Base-by-base conservation (phyloP, 2,329 filamentous ascomycete species). In the Chalaropsis ovoidea region DNA sequence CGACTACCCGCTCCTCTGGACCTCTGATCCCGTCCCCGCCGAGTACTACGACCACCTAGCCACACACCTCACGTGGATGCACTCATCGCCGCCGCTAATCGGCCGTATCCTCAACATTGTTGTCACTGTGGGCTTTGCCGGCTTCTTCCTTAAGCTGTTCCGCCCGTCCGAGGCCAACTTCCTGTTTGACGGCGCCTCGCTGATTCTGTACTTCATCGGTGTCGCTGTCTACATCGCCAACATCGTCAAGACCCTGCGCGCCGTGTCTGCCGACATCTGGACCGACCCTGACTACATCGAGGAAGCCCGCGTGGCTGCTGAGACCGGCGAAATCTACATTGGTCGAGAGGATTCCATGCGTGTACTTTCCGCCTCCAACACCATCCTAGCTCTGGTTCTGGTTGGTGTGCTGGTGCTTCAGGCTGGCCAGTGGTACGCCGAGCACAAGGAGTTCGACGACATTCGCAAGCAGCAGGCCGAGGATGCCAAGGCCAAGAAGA, bases 381-480 rank as follows among this genome's bases (percentile, higher is more conserved):
- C 94, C 2, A 99, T 99, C 73, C 77, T 97, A 66, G 94, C 93
- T 43, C 82, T 99, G 56, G 90, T 99, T 39, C 77, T 99, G 64
- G 86, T 97, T 2, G 94, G 94, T 4, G 89, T 99, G 10, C 75
- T 99, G 69, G 89, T 96, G 42, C 77, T 99, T 72, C 94, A 99
- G 83, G 90, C 90, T 22, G 94, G 94, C 11, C 90, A 97, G 81
- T 97, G 93, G 94, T 99, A 99, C 78, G 94, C 94, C 31, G 92
- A 97, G 82, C 83, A 89, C 73, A 95, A 95, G 78, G 92, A 97
- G 76, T 88, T 92, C 74, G 92, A 96, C 75, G 82, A 84, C 73
- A 80, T 87, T 69, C 82, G 86, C 70, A 76, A 79, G 75, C 79
- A 73, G 68, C 70, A 74, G 65, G 74, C 69, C 31, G 67, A 69